A percentile compares a stretch with the other conserved stretches of the same genome.
These are phyloP conservation scores for Pichia terricola DNA, from an alignment of 1,139 yeast species.

Conservation along the genomic window DNA sequence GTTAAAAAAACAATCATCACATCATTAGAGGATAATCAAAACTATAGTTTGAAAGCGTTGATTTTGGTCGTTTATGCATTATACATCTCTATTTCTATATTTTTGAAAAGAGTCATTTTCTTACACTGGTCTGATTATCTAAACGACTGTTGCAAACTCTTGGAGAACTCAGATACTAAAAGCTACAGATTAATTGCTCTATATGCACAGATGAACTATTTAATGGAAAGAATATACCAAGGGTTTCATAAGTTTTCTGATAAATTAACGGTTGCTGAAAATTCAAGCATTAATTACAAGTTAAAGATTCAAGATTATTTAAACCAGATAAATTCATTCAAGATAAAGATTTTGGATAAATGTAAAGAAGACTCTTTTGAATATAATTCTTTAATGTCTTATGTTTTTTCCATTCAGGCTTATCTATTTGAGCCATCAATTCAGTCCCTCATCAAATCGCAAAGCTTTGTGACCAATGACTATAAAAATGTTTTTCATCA, in stretches of 20 bases:
- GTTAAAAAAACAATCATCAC: slow-evolving; percentile 18
- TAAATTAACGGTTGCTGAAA: slow-evolving; percentile 16
- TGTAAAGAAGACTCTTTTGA: slow-evolving; percentile 26
- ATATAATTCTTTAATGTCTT: slow-evolving; percentile 36
- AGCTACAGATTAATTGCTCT: slow-evolving; percentile 38
- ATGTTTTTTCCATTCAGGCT: slow-evolving; percentile 60
- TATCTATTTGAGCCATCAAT: slow-evolving; percentile 53
- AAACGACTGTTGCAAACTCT: slow-evolving; percentile 47
- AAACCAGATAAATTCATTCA: slow-evolving; percentile 31
- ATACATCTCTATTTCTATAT: slow-evolving; percentile 44
- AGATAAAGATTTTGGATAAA: slow-evolving; percentile 24
- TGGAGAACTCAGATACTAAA: slow-evolving; percentile 32
- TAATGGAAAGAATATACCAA: slow-evolving; percentile 55
- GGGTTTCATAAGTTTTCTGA: slow-evolving; percentile 32
- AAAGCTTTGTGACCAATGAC: slow-evolving; percentile 15
- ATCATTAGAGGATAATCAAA: slow-evolving; percentile 18
- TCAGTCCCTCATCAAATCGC: slow-evolving; percentile 13
- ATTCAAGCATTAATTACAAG: slow-evolving; percentile 23
- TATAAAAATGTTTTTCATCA: slow-evolving; percentile 25
- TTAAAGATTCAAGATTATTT: slow-evolving; percentile 36
- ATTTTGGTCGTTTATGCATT: slow-evolving; percentile 40
- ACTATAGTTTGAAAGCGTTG: slow-evolving; percentile 34
- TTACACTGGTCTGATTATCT: slow-evolving; percentile 53
- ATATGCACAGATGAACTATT: slow-evolving; percentile 49
- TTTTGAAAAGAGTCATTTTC: slow-evolving; percentile 41